Evolutionary conservation across 805 yeast species (phyloP), one percentile per base, ranked within the genome.

Genomic region (Metschnikowia sp.): DNA sequence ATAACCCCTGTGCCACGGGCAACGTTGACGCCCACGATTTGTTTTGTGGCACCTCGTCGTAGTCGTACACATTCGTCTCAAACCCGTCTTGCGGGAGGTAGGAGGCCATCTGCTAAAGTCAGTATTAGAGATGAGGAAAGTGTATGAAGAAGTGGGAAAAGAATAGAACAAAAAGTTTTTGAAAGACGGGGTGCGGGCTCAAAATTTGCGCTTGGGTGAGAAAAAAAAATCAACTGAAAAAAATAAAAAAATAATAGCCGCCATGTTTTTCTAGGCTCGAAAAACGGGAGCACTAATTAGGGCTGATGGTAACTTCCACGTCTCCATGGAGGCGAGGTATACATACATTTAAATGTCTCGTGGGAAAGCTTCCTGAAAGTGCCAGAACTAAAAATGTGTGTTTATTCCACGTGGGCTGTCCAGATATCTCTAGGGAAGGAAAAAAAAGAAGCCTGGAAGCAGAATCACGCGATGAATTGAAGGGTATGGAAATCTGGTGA

Each of bases 1-100:
- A 92, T 45, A 92, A 82, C 33, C 96, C 98, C 69, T 90, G 85
- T 56, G 83, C 82, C 39, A 80, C 78, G 40, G 98, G 98, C 54
- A 92, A 76, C 9, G 94, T 78, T 40, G 86, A 81, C 22, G 97
- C 97, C 98, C 98, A 92, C 3, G 96, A 85, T 57, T 74, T 81
- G 76, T 90, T 88, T 56, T 79, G 83, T 31, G 88, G 84, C 29
- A 80, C 75, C 63, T 86, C 92, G 58, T 86, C 89, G 67, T 88
- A 88, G 34, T 76, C 56, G 69, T 81, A 86, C 45, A 82, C 75
- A 47, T 67, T 64, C 32, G 75, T 62, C 44, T 57, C 52, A 53
- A 69, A 69, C 45, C 66, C 73, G 48, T 68, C 69, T 54, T 69
- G 70, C 32, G 69, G 71, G 47, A 72, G 53, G 62, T 71, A 72